Conservation (phyloP, 805 yeast species). For the Diddensiella transvaalensis region DNA sequence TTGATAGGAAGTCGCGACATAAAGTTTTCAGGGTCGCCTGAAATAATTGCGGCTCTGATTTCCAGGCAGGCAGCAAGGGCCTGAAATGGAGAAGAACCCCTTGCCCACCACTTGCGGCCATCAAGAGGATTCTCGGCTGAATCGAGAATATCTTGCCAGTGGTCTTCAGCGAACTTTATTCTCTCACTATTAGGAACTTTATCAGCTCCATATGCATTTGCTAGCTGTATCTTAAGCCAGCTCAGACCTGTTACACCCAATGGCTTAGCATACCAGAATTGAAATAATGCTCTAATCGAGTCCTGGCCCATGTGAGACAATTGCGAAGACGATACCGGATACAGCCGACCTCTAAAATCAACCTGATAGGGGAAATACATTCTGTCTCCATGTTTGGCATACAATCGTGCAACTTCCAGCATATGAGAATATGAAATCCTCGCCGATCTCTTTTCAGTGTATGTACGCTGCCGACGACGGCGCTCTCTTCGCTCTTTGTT, state of each 20-base stretch:
- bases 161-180: conserved; percentile 44
- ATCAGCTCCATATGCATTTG: conserved; percentile 55
- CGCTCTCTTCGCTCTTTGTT: neutral
- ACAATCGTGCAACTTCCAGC: conserved; percentile 88
- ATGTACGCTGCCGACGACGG: neutral
- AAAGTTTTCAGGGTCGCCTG: conserved; percentile 43
- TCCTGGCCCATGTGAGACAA: conserved; percentile 59
- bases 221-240: conserved; percentile 61
- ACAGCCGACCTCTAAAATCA: conserved; percentile 62
- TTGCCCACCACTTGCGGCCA: conserved; percentile 44
- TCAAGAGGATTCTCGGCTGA: conserved; percentile 49
- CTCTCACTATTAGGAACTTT: conserved; percentile 51
- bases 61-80: conserved; percentile 54
- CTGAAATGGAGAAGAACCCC: conserved; percentile 62
- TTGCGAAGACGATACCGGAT: conserved; percentile 54
- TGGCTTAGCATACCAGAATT: conserved; percentile 56
- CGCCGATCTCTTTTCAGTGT: conserved; percentile 2
- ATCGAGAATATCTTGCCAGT: conserved; percentile 42
- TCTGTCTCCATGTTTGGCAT: conserved; percentile 48
- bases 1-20: conserved; percentile 54
- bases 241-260: conserved; percentile 49
- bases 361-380: conserved; percentile 60
- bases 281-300: conserved; percentile 51
- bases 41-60: conserved; percentile 42
- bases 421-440: conserved; percentile 9